Base-by-base conservation (phyloP, 2,329 filamentous ascomycete genomes). In the Cladophialophora exuberans region DNA sequence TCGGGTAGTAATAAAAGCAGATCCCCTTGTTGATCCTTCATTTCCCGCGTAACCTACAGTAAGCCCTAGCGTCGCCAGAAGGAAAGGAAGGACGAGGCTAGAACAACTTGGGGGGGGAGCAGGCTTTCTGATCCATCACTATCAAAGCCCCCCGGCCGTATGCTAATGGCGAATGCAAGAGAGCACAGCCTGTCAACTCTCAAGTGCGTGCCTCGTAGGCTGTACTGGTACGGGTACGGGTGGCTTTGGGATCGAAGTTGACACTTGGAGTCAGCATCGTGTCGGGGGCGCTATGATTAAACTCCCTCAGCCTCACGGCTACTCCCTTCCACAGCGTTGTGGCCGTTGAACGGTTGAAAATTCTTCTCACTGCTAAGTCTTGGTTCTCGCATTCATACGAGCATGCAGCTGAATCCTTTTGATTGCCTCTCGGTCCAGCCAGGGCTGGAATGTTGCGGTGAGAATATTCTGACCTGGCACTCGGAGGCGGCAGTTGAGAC, bases 11-110 rank as follows among this genome's bases (percentile, higher is more conserved):
- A 26, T 49, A 31, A 38, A 23, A 39, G 35, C 35, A 28, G 46
- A 49, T 49, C 46, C 33, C 45, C 23, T 35, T n/a, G 11, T 38
- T 33, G 35, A 48, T 28, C 46, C 46, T 49, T 49, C 46, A 49
- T 49, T 49, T 49, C 46, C 35, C 35, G 20, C 13, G n/a, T n/a
- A n/a, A n/a, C n/a, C n/a, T n/a, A n/a, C n/a, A n/a, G 46, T 49
- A 22, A 49, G 46, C 46, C 46, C 35, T 49, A 49, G 35, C 15
- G 33, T 15, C 15, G 5, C 31, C 30, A 23, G 46, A 38, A 42
- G 39, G 25, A 20, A 23, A 26, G 9, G 30, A 20, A 18, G 2
- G 31, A 49, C 23, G 46, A 49, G 46, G 46, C 35, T 41, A 41
- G 46, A n/a, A 20, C 4, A 17, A 15, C 15, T 20, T 26, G 25